phyloP scores from a whole-genome alignment of 768 basidiomycete species.

The Serendipita sp. region DNA sequence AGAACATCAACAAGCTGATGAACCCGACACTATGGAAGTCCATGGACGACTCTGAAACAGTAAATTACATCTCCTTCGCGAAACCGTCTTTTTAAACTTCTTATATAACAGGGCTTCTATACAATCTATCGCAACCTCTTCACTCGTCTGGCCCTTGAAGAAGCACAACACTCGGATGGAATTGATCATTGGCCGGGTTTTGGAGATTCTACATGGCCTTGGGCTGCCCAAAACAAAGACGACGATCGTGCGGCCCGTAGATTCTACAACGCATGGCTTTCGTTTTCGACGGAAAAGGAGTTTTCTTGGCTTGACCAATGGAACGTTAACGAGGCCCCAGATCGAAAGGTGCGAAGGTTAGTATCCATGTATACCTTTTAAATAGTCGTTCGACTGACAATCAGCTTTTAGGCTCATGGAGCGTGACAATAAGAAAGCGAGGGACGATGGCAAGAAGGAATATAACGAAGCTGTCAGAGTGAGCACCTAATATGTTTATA shows the following conservation, averaged over 20 bases:
- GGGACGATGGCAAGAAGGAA: conserved; percentile 75
- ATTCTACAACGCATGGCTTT: conserved; percentile 79
- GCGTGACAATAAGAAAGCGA: conserved; percentile 83
- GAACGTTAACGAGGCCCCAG: conserved; percentile 71
- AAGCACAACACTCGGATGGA: conserved; percentile 34
- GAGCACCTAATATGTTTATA: conserved; percentile 17
- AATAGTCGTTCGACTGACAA: not conserved
- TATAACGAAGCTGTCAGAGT: conserved; percentile 88
- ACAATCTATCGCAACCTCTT: conserved; percentile 82
- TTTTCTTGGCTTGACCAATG: conserved; percentile 81
- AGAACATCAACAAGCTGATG: conserved; percentile 76
- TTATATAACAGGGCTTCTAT: conserved; percentile 58
- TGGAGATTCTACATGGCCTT: conserved; percentile 62
- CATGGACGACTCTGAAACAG: conserved; percentile 47
- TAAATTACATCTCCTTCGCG: conserved; percentile 22
- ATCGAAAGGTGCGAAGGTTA: conserved; percentile 66
- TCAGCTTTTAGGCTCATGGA: conserved; percentile 58
- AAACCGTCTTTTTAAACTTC: not conserved
- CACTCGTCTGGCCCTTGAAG: conserved; percentile 65
- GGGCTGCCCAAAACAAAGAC: conserved; percentile 35
- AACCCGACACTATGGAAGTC: conserved; percentile 51
- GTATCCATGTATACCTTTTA: conserved; percentile 10
- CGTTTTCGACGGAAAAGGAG: conserved; percentile 74
- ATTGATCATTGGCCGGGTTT: conserved; percentile 57
- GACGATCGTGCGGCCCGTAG: conserved; percentile 37